Percentiles rank a stretch among this genome's conserved stretches.
phyloP scores from a whole-genome alignment of 257 asterid genomes.

The Capsicum chinense region DNA sequence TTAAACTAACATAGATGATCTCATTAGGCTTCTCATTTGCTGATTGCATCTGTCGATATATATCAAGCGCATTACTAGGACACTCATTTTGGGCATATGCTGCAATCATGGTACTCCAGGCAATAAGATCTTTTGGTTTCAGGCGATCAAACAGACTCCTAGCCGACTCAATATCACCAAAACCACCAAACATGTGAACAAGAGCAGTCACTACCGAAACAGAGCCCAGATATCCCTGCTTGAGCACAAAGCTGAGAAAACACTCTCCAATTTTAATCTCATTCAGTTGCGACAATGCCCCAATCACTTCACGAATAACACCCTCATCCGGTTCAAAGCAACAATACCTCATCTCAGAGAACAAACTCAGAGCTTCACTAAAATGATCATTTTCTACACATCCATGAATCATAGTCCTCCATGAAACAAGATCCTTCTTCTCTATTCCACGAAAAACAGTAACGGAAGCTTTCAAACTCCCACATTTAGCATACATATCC shows the following conservation, averaged over 20 bases:
- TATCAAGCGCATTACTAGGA: constrained; percentile 51
- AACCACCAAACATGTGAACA: constrained; percentile 63
- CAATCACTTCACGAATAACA: constrained; percentile 53
- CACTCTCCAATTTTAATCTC: constrained; percentile 47
- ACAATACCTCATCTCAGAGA: constrained; percentile 49
- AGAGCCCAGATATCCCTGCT: constrained; percentile 52
- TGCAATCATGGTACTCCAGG: constrained; percentile 78
- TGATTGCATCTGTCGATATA: constrained; percentile 59
- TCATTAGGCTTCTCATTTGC: constrained; percentile 68
- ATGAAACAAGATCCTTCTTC: constrained; percentile 70
- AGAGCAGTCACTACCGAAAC: constrained; percentile 62
- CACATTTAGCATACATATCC: constrained; percentile 73
- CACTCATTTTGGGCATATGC: constrained; percentile 56
- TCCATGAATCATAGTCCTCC: constrained; percentile 68
- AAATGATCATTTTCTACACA: constrained; percentile 56
- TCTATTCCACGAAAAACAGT: constrained; percentile 52
- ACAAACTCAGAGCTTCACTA: constrained; percentile 48
- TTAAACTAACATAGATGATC: constrained; percentile 64
- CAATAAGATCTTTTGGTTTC: constrained; percentile 63
- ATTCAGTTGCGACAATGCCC: constrained; percentile 51
- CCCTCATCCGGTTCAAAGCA: constrained; percentile 55
- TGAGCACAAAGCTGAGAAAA: constrained; percentile 58
- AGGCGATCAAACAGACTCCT: constrained; percentile 58
- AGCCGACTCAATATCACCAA: constrained; percentile 57
- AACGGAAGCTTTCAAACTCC: constrained; percentile 51